Conservation (phyloP, 2,329 filamentous ascomycete genomes). For the Aureobasidium mangrovei region DNA sequence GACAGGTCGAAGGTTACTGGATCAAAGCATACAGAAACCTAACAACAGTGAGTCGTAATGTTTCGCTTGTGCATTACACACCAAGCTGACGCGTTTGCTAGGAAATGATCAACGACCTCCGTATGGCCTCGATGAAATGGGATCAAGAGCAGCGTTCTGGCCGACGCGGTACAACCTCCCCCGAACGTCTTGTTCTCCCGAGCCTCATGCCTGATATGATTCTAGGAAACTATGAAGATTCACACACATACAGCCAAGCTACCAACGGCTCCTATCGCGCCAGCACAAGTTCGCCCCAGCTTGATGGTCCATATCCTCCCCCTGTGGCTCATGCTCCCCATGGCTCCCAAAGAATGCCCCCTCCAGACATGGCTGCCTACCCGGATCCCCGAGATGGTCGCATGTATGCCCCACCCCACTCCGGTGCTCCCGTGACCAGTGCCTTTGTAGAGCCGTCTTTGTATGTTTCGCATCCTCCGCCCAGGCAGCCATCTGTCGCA, state of each 20-base stretch:
- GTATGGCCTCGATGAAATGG: constrained; percentile 40
- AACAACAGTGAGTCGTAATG: constrained; percentile 34
- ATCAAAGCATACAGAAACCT: constrained; percentile 44
- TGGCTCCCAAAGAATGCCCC: neutral
- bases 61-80: neutral
- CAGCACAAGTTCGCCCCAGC: constrained; percentile 22
- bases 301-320: constrained; percentile 22
- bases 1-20: constrained; percentile 41
- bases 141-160: constrained; percentile 28
- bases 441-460: constrained; percentile 6
- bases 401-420: constrained; percentile 7
- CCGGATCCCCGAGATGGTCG: constrained; percentile 1
- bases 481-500: neutral
- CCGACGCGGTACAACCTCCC: constrained; percentile 37
- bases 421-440: constrained; percentile 4
- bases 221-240: constrained; percentile 37
- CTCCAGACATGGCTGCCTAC: constrained; percentile 13
- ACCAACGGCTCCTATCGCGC: constrained; percentile 20
- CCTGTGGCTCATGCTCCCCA: constrained; percentile 7
- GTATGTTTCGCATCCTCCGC: constrained; percentile 8
- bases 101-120: constrained; percentile 44
- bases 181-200: constrained; percentile 25
- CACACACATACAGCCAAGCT: constrained; percentile 34
- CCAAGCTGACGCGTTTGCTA: constrained; percentile 19
- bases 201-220: constrained; percentile 34